Evolutionary conservation across 495 filamentous ascomycete species (phyloP).

Genomic region (Penicillium diatomitis): DNA sequence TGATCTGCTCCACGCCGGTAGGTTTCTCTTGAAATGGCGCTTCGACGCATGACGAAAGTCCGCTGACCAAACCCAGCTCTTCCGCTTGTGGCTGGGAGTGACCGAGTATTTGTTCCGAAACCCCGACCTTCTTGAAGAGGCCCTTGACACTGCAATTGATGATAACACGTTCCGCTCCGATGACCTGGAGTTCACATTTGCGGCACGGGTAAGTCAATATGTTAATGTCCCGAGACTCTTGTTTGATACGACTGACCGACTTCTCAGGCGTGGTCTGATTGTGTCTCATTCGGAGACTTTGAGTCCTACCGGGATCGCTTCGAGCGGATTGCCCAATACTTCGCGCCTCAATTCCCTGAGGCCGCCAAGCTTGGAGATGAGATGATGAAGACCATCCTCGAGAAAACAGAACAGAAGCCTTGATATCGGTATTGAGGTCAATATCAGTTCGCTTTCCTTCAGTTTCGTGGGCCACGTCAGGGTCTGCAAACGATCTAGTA

Average conservation of each 20-base stretch:
- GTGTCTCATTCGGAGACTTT: conserved; percentile 83
- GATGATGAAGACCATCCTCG: conserved; percentile 93
- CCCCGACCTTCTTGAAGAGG: conserved; percentile 71
- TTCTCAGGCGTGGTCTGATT: conserved; percentile 77
- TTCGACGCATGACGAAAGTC: too few species aligned
- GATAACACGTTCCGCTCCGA: conserved; percentile 84
- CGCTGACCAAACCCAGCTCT: conserved; percentile 45
- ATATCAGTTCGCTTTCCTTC: too few species aligned
- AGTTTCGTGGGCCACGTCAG: too few species aligned
- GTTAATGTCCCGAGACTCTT: too few species aligned
- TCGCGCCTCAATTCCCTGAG: conserved; percentile 77
- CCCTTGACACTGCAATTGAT: conserved; percentile 73
- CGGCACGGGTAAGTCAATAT: conserved; percentile 54
- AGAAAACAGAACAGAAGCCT: conserved; percentile 48
- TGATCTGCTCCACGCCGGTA: conserved; percentile 95
- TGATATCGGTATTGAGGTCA: not conserved
- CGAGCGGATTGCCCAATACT: conserved; percentile 79
- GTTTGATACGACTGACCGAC: not conserved
- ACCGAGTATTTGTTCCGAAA: conserved; percentile 93
- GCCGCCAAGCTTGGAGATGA: conserved; percentile 82
- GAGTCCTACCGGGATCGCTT: conserved; percentile 85
- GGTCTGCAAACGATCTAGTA: too few species aligned
- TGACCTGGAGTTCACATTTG: conserved; percentile 95
- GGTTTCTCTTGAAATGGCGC: conserved; percentile 6
- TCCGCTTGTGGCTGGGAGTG: conserved; percentile 95